A percentile compares a stretch with the other conserved stretches of the same genome.
phyloP scores from a whole-genome alignment of 2,329 filamentous ascomycete species.

The Thermothelomyces thermophilus region DNA sequence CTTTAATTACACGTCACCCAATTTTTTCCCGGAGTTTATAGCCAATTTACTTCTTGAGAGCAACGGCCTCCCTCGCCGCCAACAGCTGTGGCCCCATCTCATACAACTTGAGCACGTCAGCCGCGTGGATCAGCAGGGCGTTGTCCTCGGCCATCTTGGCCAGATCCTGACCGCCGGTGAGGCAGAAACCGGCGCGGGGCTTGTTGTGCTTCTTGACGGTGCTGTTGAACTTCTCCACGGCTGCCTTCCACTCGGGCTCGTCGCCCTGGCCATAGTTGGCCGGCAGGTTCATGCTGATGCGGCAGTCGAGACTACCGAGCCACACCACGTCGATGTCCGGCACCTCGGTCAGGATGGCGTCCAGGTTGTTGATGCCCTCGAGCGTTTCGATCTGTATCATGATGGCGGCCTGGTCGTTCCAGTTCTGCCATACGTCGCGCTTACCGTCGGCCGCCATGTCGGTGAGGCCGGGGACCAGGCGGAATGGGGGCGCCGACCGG shows the following conservation, averaged over 20 bases:
- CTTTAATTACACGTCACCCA: no score
- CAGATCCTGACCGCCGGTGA: conserved; percentile 4
- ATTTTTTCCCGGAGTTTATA: no score
- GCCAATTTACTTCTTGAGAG: not conserved
- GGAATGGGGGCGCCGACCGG: conserved; percentile 41
- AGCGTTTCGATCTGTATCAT: conserved; percentile 43
- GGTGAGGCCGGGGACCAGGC: conserved; percentile 35
- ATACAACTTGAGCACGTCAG: conserved; percentile 16
- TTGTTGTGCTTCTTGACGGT: conserved; percentile 41
- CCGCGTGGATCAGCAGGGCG: conserved; percentile 10
- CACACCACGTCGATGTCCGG: conserved; percentile 43
- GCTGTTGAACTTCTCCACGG: conserved; percentile 33
- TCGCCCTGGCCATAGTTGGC: conserved; percentile 29
- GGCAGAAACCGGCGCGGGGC: conserved; percentile 27
- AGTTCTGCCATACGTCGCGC: conserved; percentile 32
- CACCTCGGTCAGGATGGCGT: conserved; percentile 40
- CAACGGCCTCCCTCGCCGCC: conserved; percentile 13
- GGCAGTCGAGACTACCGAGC: conserved; percentile 39
- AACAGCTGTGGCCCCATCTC: conserved; percentile 10
- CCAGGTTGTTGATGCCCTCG: conserved; percentile 40
- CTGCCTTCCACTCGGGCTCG: conserved; percentile 38
- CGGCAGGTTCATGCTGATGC: conserved; percentile 39
- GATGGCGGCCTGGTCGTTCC: conserved; percentile 42
- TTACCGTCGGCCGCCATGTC: conserved; percentile 31
- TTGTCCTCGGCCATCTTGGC: conserved; percentile 11